Evolutionary conservation across 768 basidiomycete species (phyloP).

Genomic region (Termitomyces sp.): DNA sequence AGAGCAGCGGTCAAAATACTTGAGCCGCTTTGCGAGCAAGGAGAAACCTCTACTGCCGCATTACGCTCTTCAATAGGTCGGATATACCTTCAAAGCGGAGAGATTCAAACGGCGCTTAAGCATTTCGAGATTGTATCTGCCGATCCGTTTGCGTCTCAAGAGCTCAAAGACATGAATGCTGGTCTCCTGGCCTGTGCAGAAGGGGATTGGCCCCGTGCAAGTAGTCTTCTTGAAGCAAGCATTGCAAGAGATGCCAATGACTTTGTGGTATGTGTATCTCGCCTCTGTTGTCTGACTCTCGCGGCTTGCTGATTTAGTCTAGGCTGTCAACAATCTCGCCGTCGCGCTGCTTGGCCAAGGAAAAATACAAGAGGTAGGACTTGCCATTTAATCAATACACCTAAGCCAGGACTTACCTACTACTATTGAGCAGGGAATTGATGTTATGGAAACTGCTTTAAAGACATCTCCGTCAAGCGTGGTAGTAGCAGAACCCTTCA

Average conservation of each 20-base stretch:
- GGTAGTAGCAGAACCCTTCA: conserved; percentile 73
- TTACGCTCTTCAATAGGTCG: conserved; percentile 68
- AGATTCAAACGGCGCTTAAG: conserved; percentile 49
- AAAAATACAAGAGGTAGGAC: conserved; percentile 58
- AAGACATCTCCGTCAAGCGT: conserved; percentile 61
- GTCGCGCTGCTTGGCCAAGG: conserved; percentile 71
- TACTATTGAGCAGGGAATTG: conserved; percentile 47
- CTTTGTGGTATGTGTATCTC: conserved; percentile 40
- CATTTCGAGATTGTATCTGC: conserved; percentile 50
- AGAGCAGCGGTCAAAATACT: conserved; percentile 63
- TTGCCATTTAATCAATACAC: background rate
- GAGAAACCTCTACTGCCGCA: conserved; percentile 36
- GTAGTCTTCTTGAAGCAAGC: conserved; percentile 33
- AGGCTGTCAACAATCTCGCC: conserved; percentile 65
- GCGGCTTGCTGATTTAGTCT: background rate
- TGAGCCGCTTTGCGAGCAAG: conserved; percentile 54
- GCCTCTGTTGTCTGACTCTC: background rate
- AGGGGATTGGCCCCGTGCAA: conserved; percentile 63
- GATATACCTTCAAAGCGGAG: conserved; percentile 70
- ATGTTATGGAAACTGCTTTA: conserved; percentile 59
- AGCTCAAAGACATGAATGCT: conserved; percentile 54
- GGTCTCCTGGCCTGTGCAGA: conserved; percentile 61
- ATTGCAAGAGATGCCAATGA: conserved; percentile 53
- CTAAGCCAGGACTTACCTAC: background rate
- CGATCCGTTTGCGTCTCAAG: conserved; percentile 35